Evolutionary conservation across 1,139 yeast genomes (phyloP).

Genomic region (Candida sp.): DNA sequence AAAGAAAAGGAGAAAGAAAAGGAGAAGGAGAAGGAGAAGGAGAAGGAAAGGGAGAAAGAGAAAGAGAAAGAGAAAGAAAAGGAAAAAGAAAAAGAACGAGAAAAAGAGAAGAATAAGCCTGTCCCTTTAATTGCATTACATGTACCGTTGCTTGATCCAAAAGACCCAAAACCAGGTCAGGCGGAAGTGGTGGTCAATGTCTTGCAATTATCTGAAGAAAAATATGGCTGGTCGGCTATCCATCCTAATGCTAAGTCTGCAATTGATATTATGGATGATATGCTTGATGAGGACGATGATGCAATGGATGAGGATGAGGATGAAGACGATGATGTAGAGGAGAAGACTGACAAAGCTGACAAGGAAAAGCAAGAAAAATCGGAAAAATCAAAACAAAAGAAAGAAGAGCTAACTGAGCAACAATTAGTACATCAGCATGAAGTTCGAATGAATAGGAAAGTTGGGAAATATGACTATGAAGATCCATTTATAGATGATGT

Average conservation of each 20-base stretch:
- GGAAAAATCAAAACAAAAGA: constrained; percentile 31
- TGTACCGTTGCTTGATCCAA: constrained; percentile 51
- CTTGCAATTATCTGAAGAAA: constrained; percentile 75
- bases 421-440: constrained; percentile 43
- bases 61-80: constrained; percentile 12
- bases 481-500: constrained; percentile 98
- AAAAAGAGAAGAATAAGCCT: constrained; percentile 22
- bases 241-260: constrained; percentile 68
- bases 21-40: constrained; percentile 6
- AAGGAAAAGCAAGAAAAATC: constrained; percentile 13
- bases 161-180: constrained; percentile 56
- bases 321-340: constrained; percentile 37
- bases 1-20: constrained; percentile 6
- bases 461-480: constrained; percentile 86
- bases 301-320: constrained; percentile 59
- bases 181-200: constrained; percentile 79
- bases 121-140: constrained; percentile 53
- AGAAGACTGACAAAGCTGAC: constrained; percentile 15
- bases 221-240: constrained; percentile 74
- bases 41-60: constrained; percentile 11
- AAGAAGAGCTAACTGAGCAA: constrained; percentile 44
- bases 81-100: constrained; percentile 21
- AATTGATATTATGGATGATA: constrained; percentile 59
- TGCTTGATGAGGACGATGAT: constrained; percentile 58
- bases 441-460: constrained; percentile 56